Evolutionary conservation across 495 filamentous ascomycete genomes (phyloP), one percentile per base, ranked within the genome.

Genomic region (Xanthoparmelia taractica): DNA sequence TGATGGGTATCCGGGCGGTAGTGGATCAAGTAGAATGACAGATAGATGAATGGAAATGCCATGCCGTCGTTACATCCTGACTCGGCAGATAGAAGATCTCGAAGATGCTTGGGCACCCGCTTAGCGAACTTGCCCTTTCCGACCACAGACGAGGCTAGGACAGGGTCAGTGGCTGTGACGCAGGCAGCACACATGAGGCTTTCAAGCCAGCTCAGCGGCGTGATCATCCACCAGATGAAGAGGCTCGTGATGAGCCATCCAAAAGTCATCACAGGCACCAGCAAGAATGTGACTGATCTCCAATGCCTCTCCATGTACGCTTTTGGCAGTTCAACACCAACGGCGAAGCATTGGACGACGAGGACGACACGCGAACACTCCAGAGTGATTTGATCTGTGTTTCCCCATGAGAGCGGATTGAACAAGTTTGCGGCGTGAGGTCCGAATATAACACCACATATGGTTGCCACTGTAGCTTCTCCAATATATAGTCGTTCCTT

Each of bases 31-130:
- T 97, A 97, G 55, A 96, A 79, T 3, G 87, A 83, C 20, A 97
- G 81, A 73, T 97, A 99, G 71, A 99, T 87, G 76, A 99, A 99
- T 10, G 95, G 95, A 75, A 99, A 99, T 23, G 95, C 94, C 95
- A 97, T 97, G 75, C 95, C 95, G 73, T 99, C 95, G 77, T 99
- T 99, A 80, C 95, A 99, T 31, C 95, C 95, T 2, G 95, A 97
- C 74, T 99, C 95, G 63, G 93, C 93, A 18, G 95, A 97, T 38
- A 99, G 81, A 17, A 99, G 67, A 74, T 99, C 95, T 76, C 95
- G 84, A 73, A 99, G 77, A 84, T 97, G 95, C 77, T 95, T 97
- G 25, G 95, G 95, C 27, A 99, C 91, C 63, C 95, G 84, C 74
- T 95, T 96, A 55, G 95, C 93, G 69, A 99, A 99, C 72, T 97